phyloP scores from a whole-genome alignment of 1,139 yeast genomes.

The Yamadazyma oceani region DNA sequence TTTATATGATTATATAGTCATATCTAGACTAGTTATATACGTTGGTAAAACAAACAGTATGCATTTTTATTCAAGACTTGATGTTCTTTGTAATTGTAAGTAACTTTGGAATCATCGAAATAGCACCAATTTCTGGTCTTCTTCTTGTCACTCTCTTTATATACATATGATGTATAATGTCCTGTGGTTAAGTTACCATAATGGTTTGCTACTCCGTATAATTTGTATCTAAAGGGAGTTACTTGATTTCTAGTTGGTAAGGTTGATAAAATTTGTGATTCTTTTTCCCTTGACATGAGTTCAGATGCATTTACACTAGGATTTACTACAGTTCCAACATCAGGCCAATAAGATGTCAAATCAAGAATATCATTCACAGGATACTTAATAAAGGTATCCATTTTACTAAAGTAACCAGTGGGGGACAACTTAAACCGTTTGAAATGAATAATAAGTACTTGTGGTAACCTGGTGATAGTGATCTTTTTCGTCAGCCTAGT shows the following conservation, averaged over 20 bases:
- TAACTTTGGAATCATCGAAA: slow-evolving; percentile 70
- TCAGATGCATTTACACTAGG: slow-evolving; percentile 13
- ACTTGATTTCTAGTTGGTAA: slow-evolving; percentile 73
- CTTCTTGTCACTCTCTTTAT: slow-evolving; percentile 46
- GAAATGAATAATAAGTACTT: slow-evolving; percentile 68
- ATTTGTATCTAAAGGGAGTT: slow-evolving; percentile 76
- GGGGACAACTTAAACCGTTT: slow-evolving; percentile 67
- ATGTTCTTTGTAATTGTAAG: slow-evolving; percentile 37
- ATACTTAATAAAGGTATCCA: slow-evolving; percentile 61
- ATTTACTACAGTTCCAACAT: slow-evolving; percentile 34
- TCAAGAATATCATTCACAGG: slow-evolving; percentile 60
- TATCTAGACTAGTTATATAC: slow-evolving; percentile 23
- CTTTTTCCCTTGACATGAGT: slow-evolving; percentile 37
- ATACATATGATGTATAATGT: slow-evolving; percentile 85
- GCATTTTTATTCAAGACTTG: slow-evolving; percentile 64
- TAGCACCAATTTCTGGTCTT: slow-evolving; percentile 63
- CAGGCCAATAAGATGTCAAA: slow-evolving; percentile 81
- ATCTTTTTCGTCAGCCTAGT: slow-evolving; percentile 69
- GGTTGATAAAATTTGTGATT: slow-evolving; percentile 43
- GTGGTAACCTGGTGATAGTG: slow-evolving; percentile 70
- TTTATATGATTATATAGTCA: neutral
- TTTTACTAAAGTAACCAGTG: slow-evolving; percentile 50
- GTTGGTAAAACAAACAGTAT: slow-evolving; percentile 69
- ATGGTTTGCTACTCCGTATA: slow-evolving; percentile 90
- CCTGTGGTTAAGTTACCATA: slow-evolving; percentile 81